phyloP scores from a whole-genome alignment of 208 protist species.

The Porcisia deanei region DNA sequence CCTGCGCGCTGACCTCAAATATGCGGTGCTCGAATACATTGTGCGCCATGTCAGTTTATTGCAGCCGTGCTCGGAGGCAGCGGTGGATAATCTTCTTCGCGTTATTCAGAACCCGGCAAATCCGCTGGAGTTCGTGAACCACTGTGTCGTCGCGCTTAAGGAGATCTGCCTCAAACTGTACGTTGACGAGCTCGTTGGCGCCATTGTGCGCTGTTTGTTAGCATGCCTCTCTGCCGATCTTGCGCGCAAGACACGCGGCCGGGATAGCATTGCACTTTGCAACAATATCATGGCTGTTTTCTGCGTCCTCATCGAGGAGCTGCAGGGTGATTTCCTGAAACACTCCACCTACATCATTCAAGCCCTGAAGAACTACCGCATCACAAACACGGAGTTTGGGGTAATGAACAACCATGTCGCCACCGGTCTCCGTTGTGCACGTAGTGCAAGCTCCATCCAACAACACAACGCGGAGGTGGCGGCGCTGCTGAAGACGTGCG shows the following conservation, averaged over 20 bases:
- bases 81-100: slow-evolving; percentile 64
- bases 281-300: slow-evolving; percentile 81
- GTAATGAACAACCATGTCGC: slow-evolving; percentile 58
- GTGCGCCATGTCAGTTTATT: slow-evolving; percentile 62
- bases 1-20: slow-evolving; percentile 54
- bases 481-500: slow-evolving; percentile 61
- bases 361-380: slow-evolving; percentile 65
- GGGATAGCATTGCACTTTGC: slow-evolving; percentile 37
- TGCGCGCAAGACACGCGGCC: slow-evolving; percentile 25
- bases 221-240: slow-evolving; percentile 39
- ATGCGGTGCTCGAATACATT: slow-evolving; percentile 79
- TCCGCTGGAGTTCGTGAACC: slow-evolving; percentile 55
- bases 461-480: slow-evolving; percentile 53
- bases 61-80: slow-evolving; percentile 57
- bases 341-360: slow-evolving; percentile 69
- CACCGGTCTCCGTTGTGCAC: slow-evolving; percentile 41
- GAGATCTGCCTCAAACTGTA: slow-evolving; percentile 66
- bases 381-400: slow-evolving; percentile 62
- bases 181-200: slow-evolving; percentile 75
- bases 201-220: slow-evolving; percentile 79
- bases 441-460: slow-evolving; percentile 34
- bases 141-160: slow-evolving; percentile 58
- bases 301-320: slow-evolving; percentile 49
- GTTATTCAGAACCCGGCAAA: slow-evolving; percentile 47
- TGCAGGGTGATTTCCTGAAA: slow-evolving; percentile 83